phyloP scores from a whole-genome alignment of 2,329 filamentous ascomycete genomes.

The Verticillium dahliae region DNA sequence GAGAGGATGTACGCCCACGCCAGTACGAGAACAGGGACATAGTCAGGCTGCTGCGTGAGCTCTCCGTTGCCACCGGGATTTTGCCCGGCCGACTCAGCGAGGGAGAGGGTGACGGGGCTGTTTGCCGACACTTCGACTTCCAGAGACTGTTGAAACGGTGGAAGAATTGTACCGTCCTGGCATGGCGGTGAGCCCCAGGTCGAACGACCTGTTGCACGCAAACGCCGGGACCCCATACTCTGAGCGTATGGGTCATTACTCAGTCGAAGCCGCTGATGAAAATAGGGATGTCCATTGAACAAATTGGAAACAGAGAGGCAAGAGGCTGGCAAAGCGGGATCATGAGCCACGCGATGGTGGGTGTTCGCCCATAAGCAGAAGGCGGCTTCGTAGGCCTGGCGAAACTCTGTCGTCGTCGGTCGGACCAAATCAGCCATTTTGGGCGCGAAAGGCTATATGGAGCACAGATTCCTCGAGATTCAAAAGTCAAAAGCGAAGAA shows the following conservation, averaged over 20 bases:
- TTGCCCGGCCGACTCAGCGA: neutral
- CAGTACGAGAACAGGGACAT: neutral
- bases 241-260: too few relatives aligned
- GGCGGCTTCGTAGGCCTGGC: neutral
- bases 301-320: neutral
- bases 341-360: neutral
- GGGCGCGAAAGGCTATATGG: neutral
- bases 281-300: neutral
- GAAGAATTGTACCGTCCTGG: neutral
- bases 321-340: neutral
- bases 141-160: neutral
- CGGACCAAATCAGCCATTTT: neutral
- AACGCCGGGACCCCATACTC: neutral
- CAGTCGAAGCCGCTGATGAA: neutral
- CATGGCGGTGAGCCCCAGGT: neutral
- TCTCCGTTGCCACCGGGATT: too few relatives aligned
- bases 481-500: too few relatives aligned
- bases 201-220: neutral
- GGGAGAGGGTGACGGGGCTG: neutral
- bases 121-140: neutral
- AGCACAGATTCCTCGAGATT: too few relatives aligned
- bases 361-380: neutral
- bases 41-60: neutral
- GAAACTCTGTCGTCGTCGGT: neutral
- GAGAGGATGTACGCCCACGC: conserved; percentile 1